Evolutionary conservation across 140 eudicot genomes (phyloP).

Genomic region (Stevia rebaudiana): DNA sequence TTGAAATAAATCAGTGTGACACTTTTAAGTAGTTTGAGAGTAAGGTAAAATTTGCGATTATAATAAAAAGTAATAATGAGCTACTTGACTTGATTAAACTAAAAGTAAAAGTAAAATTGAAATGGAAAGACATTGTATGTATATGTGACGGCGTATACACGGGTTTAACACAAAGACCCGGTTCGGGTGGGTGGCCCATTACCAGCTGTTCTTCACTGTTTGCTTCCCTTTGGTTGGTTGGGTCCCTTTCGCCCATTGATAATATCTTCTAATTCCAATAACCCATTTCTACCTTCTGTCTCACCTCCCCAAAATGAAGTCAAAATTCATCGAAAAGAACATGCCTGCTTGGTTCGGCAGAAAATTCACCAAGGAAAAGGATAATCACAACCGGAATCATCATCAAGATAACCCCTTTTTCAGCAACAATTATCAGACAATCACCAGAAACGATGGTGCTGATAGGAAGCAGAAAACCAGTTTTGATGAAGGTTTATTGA

Average conservation of each 20-base stretch:
- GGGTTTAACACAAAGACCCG: slow-evolving; percentile 21
- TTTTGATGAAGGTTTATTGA: slow-evolving; percentile 40
- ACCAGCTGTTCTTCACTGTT: slow-evolving; percentile 25
- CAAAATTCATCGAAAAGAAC: slow-evolving; percentile 34
- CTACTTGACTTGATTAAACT: too few relatives aligned
- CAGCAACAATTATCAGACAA: slow-evolving; percentile 16
- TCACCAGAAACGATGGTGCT: slow-evolving; percentile 14
- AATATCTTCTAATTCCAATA: slow-evolving; percentile 2
- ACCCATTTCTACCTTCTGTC: background rate
- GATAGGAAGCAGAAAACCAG: slow-evolving; percentile 25
- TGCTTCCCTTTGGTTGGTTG: background rate
- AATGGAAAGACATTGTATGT: background rate
- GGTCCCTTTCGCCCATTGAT: background rate
- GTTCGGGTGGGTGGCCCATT: slow-evolving; percentile 8
- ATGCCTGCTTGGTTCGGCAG: slow-evolving; percentile 81
- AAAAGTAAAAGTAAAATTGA: too few relatives aligned
- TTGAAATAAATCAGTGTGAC: too few relatives aligned
- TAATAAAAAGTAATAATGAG: too few relatives aligned
- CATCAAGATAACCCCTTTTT: slow-evolving; percentile 27
- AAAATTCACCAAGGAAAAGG: slow-evolving; percentile 49
- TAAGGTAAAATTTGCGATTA: too few relatives aligned
- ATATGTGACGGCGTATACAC: background rate
- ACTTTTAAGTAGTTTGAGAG: too few relatives aligned
- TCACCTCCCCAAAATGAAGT: slow-evolving; percentile 11
- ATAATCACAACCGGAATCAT: slow-evolving; percentile 14